Conservation (phyloP, 2,329 filamentous ascomycete species). For the Fusarium musae region DNA sequence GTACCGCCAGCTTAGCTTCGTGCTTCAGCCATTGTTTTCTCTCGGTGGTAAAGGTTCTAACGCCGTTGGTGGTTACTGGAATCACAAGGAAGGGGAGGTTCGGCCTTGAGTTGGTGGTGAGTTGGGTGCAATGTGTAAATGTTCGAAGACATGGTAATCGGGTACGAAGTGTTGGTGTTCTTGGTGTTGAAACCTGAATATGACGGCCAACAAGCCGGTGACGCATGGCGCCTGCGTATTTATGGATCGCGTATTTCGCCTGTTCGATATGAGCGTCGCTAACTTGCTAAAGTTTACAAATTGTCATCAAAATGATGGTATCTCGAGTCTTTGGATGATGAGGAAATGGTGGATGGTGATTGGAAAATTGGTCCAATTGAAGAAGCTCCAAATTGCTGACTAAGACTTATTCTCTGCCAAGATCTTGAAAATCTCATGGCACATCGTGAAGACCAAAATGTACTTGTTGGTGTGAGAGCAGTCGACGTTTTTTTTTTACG, state of each 20-base stretch:
- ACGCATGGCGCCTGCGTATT: constrained; percentile 49
- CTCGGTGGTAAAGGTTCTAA: constrained; percentile 83
- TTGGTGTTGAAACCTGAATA: constrained; percentile 29
- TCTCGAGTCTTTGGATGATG: constrained; percentile 12
- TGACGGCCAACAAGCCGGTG: constrained; percentile 52
- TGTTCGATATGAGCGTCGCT: background rate
- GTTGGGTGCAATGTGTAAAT: constrained; percentile 45
- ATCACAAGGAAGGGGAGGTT: constrained; percentile 61
- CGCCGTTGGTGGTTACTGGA: constrained; percentile 60
- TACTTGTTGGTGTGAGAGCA: background rate
- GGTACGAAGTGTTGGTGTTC: constrained; percentile 23
- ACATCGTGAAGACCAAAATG: background rate
- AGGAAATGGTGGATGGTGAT: constrained; percentile 20
- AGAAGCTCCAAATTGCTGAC: constrained; percentile 25
- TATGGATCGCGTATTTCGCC: background rate
- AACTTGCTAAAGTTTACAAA: background rate
- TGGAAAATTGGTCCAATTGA: constrained; percentile 30
- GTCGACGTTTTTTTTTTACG: background rate
- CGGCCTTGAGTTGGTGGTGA: constrained; percentile 49
- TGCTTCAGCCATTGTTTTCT: constrained; percentile 75
- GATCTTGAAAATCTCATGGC: constrained; percentile 19
- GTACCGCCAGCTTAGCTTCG: constrained; percentile 75
- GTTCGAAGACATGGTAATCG: constrained; percentile 41
- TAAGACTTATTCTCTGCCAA: constrained; percentile 29
- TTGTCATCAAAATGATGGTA: constrained; percentile 1